phyloP scores from a whole-genome alignment of 2,329 filamentous ascomycete species.

The Nigrospora osmanthi region DNA sequence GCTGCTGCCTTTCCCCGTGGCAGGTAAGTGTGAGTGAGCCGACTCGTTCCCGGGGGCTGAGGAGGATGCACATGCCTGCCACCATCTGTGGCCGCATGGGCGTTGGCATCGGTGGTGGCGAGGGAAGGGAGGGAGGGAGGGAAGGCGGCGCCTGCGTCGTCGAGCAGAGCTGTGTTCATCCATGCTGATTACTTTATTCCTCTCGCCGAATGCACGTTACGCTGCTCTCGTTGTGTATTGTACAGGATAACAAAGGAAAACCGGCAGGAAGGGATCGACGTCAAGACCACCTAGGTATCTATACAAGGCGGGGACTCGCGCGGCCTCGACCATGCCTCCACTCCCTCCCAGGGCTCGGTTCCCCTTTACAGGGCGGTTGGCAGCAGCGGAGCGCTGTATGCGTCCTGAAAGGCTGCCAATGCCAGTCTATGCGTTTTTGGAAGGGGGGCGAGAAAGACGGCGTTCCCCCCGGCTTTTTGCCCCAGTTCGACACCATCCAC shows the following conservation, averaged over 20 bases:
- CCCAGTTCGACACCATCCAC: not conserved
- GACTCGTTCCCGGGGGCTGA: no score
- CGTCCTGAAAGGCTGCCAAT: not conserved
- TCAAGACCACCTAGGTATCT: not conserved
- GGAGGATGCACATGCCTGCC: no score
- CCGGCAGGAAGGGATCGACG: not conserved
- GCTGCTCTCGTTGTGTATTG: slow-evolving; percentile 3
- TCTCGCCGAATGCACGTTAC: slow-evolving; percentile 1
- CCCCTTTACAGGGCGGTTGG: not conserved
- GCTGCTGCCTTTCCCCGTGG: no score
- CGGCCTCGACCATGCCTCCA: not conserved
- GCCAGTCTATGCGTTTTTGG: not conserved
- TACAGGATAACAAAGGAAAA: slow-evolving; percentile 6
- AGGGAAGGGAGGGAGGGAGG: no score
- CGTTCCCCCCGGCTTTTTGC: not conserved
- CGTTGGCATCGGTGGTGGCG: no score
- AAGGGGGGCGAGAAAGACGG: not conserved
- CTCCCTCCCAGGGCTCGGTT: not conserved
- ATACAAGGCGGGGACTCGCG: not conserved
- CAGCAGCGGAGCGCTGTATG: not conserved
- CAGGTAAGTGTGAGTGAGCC: no score
- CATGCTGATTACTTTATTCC: slow-evolving; percentile 3
- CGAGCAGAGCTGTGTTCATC: not conserved
- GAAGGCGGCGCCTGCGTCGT: no score
- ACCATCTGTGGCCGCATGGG: no score